Evolutionary conservation across 768 basidiomycete species (phyloP).

Genomic region (Chiua virens): DNA sequence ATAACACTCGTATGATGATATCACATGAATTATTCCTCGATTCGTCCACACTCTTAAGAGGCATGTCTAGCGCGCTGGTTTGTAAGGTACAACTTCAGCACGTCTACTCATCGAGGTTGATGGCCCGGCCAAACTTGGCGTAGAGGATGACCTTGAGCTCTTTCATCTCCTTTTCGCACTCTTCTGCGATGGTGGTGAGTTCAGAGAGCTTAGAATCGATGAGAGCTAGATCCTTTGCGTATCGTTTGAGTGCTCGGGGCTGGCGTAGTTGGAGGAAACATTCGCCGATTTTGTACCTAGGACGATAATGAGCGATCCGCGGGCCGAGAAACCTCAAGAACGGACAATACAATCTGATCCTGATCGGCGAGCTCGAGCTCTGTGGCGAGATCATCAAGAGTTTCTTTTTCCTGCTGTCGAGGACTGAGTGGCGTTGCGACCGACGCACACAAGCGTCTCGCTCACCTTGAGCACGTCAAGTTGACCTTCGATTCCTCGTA

Average conservation of each 20-base stretch:
- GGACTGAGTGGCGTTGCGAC: neutral
- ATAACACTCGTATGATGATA: too few species aligned
- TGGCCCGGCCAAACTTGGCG: conserved; percentile 89
- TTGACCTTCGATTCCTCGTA: conserved; percentile 69
- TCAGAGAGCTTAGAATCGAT: conserved; percentile 56
- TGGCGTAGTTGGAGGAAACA: conserved; percentile 81
- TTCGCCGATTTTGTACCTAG: conserved; percentile 90
- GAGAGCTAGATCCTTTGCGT: conserved; percentile 66
- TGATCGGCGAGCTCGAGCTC: conserved; percentile 92
- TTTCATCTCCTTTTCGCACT: conserved; percentile 76
- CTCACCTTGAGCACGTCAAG: conserved; percentile 71
- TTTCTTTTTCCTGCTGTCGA: conserved; percentile 88
- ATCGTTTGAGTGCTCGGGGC: conserved; percentile 62
- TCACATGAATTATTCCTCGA: too few species aligned
- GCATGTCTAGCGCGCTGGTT: neutral
- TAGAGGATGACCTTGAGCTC: conserved; percentile 77
- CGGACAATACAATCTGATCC: conserved; percentile 75
- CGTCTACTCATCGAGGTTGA: conserved; percentile 81
- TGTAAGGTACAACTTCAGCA: neutral
- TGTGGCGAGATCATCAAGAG: conserved; percentile 82
- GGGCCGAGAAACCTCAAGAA: conserved; percentile 31
- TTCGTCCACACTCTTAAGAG: too few species aligned
- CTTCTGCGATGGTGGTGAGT: conserved; percentile 52
- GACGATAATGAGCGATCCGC: conserved; percentile 60
- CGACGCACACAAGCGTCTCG: conserved; percentile 4